Percentiles rank a stretch among this genome's conserved stretches.
Evolutionary conservation across 768 basidiomycete genomes (phyloP).

Genomic region (Termitomyces heimii): DNA sequence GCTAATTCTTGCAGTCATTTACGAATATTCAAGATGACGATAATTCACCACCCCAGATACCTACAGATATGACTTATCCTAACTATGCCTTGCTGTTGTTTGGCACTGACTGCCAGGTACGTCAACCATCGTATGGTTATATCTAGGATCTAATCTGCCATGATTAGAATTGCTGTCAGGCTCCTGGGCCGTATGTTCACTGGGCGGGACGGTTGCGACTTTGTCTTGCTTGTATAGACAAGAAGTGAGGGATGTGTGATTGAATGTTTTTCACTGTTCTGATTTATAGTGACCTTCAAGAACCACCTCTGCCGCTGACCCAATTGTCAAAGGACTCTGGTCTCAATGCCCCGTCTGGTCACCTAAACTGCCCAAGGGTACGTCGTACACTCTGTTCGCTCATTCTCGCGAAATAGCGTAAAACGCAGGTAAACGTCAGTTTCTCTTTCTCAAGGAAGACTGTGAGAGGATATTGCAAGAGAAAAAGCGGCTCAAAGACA

Average conservation of each 20-base stretch:
- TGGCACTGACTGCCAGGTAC: slow-evolving; percentile 26
- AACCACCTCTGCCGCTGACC: neutral
- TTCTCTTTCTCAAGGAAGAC: neutral
- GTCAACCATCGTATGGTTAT: neutral
- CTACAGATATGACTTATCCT: slow-evolving; percentile 22
- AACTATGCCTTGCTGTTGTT: slow-evolving; percentile 32
- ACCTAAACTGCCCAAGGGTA: neutral
- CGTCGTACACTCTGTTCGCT: neutral
- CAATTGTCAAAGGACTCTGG: neutral
- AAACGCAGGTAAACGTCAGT: neutral
- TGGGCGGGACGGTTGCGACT: slow-evolving; percentile 12
- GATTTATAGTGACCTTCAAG: neutral
- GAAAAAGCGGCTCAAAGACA: neutral
- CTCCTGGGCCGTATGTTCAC: slow-evolving; percentile 4
- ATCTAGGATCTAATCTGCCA: neutral
- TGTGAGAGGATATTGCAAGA: neutral
- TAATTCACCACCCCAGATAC: slow-evolving; percentile 18
- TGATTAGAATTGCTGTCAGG: neutral
- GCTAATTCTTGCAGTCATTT: slow-evolving; percentile 15
- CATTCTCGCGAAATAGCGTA: neutral
- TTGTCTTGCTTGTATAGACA: slow-evolving; percentile 4
- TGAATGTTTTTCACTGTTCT: neutral
- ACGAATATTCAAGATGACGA: slow-evolving; percentile 5
- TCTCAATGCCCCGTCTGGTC: neutral
- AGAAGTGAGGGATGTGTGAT: neutral